A percentile compares a stretch with the other conserved stretches of the same genome.
These are phyloP conservation scores for Globisporangium yorkense DNA, from an alignment of 352 stramenopile genomes.

Conservation along the genomic window DNA sequence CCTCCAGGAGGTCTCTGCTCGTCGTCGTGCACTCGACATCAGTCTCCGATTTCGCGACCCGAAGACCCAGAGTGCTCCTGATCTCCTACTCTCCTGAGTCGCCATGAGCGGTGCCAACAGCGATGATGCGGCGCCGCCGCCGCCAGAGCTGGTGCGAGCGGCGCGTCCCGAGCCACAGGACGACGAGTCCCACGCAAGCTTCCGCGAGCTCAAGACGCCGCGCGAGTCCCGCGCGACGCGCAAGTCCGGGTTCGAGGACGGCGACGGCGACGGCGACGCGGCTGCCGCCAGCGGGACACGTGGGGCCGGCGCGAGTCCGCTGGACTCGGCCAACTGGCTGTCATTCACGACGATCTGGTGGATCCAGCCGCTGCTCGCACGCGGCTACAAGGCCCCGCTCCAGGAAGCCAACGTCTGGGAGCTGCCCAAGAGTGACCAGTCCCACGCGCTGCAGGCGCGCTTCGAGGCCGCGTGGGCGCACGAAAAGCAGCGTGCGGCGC, in stretches of 20 bases:
- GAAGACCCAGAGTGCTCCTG: no score
- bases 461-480: constrained; percentile 35
- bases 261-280: background rate
- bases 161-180: no score
- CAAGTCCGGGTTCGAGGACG: background rate
- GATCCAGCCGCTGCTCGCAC: constrained; percentile 36
- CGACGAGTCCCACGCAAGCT: background rate
- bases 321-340: constrained; percentile 32
- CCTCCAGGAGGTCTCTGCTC: no score
- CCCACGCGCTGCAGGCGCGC: constrained; percentile 28
- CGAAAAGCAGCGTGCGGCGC: constrained; percentile 8
- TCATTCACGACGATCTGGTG: constrained; percentile 50
- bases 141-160: no score
- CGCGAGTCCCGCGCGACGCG: constrained; percentile 8
- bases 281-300: background rate
- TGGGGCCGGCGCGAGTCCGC: constrained; percentile 15
- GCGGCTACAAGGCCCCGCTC: constrained; percentile 27
- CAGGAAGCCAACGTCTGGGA: constrained; percentile 35
- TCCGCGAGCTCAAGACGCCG: constrained; percentile 14
- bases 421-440: constrained; percentile 31
- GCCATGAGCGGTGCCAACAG: no score
- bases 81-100: no score
- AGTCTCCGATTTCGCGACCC: no score
- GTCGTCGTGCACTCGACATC: no score
- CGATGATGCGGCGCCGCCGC: no score